Evolutionary conservation across 1,284 basidiomycete genomes (phyloP).

Genomic region (Phlebopus sp.): DNA sequence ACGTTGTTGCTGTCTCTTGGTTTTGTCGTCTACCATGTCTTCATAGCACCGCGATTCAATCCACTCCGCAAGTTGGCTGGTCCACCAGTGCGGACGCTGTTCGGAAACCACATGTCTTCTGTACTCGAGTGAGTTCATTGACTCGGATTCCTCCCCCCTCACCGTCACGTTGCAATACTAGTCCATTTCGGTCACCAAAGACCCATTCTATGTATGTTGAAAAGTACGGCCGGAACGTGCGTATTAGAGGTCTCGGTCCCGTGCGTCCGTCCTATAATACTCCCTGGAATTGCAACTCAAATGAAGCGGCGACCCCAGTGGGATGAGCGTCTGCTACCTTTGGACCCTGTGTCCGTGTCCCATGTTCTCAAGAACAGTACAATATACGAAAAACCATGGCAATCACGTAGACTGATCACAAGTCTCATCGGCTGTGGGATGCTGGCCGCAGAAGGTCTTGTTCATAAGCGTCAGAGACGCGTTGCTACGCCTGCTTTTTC

Average conservation of each 20-base stretch:
- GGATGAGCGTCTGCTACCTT: slow-evolving; percentile 71
- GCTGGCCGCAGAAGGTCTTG: slow-evolving; percentile 70
- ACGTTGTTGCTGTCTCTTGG: slow-evolving; percentile 21
- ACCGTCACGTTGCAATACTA: slow-evolving; percentile 26
- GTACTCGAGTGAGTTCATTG: slow-evolving; percentile 53
- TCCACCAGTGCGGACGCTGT: slow-evolving; percentile 47
- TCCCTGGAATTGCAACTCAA: slow-evolving; percentile 8
- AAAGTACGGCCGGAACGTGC: slow-evolving; percentile 56
- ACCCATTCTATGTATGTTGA: slow-evolving; percentile 52
- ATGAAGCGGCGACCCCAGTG: slow-evolving; percentile 43
- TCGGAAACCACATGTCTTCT: slow-evolving; percentile 51
- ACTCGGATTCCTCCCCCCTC: not conserved
- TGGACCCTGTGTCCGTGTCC: slow-evolving; percentile 68
- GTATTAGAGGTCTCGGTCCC: slow-evolving; percentile 61
- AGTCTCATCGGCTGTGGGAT: slow-evolving; percentile 74
- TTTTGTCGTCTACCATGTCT: slow-evolving; percentile 26
- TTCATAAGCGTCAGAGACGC: slow-evolving; percentile 72
- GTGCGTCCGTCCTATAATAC: slow-evolving; percentile 40
- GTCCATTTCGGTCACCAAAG: slow-evolving; percentile 53
- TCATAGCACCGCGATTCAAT: slow-evolving; percentile 45
- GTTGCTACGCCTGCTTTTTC: slow-evolving; percentile 78
- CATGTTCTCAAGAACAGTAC: slow-evolving; percentile 68
- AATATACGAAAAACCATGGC: slow-evolving; percentile 78
- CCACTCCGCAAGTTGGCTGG: slow-evolving; percentile 56
- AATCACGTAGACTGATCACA: slow-evolving; percentile 69